Percentiles rank a stretch among this genome's conserved stretches.
Conservation (phyloP, 345 rosid species). For the Eucalyptus fibrosa region DNA sequence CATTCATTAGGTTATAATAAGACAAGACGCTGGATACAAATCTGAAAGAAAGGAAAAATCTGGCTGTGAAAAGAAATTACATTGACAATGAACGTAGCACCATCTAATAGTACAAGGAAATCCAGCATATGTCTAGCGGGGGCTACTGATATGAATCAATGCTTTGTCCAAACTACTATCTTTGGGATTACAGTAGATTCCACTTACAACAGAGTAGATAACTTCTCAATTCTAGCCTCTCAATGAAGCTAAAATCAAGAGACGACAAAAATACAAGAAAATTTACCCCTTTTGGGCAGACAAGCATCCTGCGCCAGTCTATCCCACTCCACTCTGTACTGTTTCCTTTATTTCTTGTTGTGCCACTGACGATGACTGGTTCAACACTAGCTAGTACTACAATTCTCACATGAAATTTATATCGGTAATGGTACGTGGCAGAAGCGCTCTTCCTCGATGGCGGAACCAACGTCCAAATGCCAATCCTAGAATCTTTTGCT, state of each 20-base stretch:
- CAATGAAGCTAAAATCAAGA: neutral
- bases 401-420: no score
- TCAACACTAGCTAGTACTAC: neutral
- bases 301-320: neutral
- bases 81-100: neutral
- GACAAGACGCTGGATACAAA: neutral
- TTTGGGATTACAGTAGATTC: no score
- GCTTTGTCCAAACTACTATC: neutral
- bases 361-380: neutral
- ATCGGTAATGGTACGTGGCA: neutral
- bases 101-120: neutral
- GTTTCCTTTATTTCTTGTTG: neutral
- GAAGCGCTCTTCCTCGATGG: neutral
- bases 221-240: neutral
- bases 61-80: neutral
- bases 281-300: neutral
- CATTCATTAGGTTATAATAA: neutral
- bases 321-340: rapidly evolving
- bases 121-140: neutral
- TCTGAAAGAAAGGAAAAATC: neutral
- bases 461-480: rapidly evolving
- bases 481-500: neutral
- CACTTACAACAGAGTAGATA: neutral
- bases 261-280: neutral
- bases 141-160: neutral